Base-by-base conservation (phyloP, 2,329 filamentous ascomycete species). In the Aspergillus fumigatus region DNA sequence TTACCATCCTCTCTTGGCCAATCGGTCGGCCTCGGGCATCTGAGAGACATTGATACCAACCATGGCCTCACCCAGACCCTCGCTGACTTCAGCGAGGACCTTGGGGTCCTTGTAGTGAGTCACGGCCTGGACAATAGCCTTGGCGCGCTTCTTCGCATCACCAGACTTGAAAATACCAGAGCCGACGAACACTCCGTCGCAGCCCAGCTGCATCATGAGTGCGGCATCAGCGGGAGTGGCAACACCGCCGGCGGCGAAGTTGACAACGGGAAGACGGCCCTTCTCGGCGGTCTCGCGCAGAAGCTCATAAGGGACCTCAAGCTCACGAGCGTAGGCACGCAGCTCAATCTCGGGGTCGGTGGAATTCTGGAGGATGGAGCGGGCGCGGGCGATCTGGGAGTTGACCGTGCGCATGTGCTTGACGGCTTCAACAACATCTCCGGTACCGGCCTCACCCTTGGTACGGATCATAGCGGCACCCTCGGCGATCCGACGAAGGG, bases 401-500 rank as follows among this genome's bases (percentile, higher is more conserved):
- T 88, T 94, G 62, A 97, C 89, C 10, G 89, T 91, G 71, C 94
- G 89, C 85, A 97, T 96, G 82, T 99, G 94, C 71, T 89, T 87
- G 50, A 97, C 93, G 21, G 94, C 94, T 80, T 97, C 93, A 67
- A 97, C 89, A 52, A 99, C 91, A 73, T 99, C 94, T 61, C 94
- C 94, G 0, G 94, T 97, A 61, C 94, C 94, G 40, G 94, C 94
- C 79, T 99, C 94, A 63, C 94, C 94, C 82, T 97, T 99, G 63
- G 94, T 99, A 68, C 94, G 88, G 78, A 99, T 97, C 93, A 99
- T 97, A 69, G 93, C 93, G 9, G 94, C 94, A 62, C 94, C 94
- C 79, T 97, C 94, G 61, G 86, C 84, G 70, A 99, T 92, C 61
- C 94, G 84, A 61, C 94, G 84, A 55, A 99, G 84, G 17, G 94